A percentile compares a stretch with the other conserved stretches of the same genome.
These are phyloP conservation scores for Leptographium procerum DNA, from an alignment of 2,329 filamentous ascomycete genomes.

Conservation along the genomic window DNA sequence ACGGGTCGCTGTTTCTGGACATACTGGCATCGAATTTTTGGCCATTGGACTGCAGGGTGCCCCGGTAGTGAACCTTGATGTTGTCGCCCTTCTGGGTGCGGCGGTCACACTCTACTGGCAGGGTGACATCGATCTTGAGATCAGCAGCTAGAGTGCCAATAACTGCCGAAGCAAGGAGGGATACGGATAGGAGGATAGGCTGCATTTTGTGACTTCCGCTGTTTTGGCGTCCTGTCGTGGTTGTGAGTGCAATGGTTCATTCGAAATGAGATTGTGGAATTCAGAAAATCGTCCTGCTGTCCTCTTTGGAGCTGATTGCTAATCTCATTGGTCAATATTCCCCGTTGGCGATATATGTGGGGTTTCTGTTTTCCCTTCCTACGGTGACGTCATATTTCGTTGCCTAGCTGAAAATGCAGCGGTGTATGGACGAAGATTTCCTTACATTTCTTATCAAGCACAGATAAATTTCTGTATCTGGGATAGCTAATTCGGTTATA, in stretches of 20 bases:
- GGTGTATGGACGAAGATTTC: no score
- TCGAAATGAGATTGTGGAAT: neutral
- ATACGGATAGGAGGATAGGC: conserved; percentile 33
- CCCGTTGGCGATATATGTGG: neutral
- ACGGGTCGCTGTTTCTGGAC: conserved; percentile 8
- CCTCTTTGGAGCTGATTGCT: neutral
- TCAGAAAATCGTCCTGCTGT: neutral
- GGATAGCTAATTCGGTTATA: neutral
- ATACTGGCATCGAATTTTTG: conserved; percentile 69
- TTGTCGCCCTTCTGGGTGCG: conserved; percentile 67
- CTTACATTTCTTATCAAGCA: no score
- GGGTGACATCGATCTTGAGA: conserved; percentile 68
- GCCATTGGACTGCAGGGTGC: conserved; percentile 63
- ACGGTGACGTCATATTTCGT: neutral
- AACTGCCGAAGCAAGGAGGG: conserved; percentile 39
- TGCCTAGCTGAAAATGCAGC: neutral
- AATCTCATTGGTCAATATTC: neutral
- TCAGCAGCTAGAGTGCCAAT: conserved; percentile 39
- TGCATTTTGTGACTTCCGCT: conserved; percentile 31
- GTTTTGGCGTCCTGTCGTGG: neutral
- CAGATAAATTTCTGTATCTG: no score
- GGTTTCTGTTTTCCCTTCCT: neutral
- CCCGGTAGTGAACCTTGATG: conserved; percentile 79
- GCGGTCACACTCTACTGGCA: conserved; percentile 65
- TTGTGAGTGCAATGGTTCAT: neutral